A percentile compares a stretch with the other conserved stretches of the same genome.
These are phyloP conservation scores for Schoenoplectus triqueter DNA, from an alignment of 202 grass and related monocot genomes.

Conservation along the genomic window DNA sequence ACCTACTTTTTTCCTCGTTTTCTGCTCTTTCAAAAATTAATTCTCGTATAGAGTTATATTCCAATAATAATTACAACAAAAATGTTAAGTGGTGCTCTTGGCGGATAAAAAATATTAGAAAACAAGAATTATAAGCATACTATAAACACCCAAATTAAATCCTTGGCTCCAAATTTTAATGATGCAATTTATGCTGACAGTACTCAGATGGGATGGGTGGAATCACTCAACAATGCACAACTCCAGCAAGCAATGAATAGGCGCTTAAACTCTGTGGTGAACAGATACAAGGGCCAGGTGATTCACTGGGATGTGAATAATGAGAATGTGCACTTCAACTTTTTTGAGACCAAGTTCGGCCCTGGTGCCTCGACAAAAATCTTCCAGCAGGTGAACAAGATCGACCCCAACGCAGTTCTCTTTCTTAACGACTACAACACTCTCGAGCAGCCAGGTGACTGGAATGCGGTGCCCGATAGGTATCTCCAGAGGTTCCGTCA, in stretches of 20 bases:
- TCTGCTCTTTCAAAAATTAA: neutral
- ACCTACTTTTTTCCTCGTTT: neutral
- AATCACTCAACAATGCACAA: constrained; percentile 28
- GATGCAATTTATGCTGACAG: neutral
- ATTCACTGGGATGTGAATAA: constrained; percentile 91
- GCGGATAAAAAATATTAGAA: neutral
- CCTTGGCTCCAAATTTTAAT: neutral
- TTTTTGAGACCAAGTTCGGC: constrained; percentile 64
- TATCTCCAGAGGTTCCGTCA: constrained; percentile 58
- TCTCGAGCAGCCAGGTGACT: constrained; percentile 70
- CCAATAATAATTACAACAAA: neutral
- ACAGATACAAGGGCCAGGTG: constrained; percentile 59
- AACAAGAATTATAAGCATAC: neutral
- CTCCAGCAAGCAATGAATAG: constrained; percentile 56
- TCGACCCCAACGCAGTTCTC: constrained; percentile 57
- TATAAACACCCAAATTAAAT: neutral
- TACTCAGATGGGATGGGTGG: constrained; percentile 63
- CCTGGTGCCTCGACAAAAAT: constrained; percentile 56
- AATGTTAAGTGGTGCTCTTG: neutral
- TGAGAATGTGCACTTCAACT: constrained; percentile 80
- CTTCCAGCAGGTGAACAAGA: constrained; percentile 54
- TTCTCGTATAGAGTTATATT: neutral
- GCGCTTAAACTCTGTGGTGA: constrained; percentile 54
- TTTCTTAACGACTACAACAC: constrained; percentile 95
- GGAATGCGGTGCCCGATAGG: constrained; percentile 46